These are phyloP conservation scores for Coemansia sp. DNA, from an alignment of 192 early-diverging fungal species.

Conservation along the genomic window DNA sequence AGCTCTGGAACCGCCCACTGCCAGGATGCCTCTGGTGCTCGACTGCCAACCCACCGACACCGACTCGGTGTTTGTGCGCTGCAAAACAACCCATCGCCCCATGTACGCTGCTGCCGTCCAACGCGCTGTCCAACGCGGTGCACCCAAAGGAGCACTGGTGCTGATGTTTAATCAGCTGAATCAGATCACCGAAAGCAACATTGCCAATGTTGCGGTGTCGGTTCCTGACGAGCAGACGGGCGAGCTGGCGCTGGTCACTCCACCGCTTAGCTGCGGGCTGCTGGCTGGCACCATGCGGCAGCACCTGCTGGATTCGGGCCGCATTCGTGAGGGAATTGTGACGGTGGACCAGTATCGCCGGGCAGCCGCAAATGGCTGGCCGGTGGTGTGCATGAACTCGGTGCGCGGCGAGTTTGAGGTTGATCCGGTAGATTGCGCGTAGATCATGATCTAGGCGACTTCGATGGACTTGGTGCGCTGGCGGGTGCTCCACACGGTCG, in stretches of 20 bases:
- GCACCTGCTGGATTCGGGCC: constrained; percentile 21
- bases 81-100: constrained; percentile 42
- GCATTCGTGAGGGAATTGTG: constrained; percentile 27
- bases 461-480: constrained; percentile 39
- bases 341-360: constrained; percentile 29
- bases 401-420: constrained; percentile 38
- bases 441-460: not conserved
- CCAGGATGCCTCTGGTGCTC: constrained; percentile 24
- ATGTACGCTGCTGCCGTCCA: constrained; percentile 25
- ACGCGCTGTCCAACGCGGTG: not conserved
- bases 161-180: constrained; percentile 25
- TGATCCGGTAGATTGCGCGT: not conserved
- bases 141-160: constrained; percentile 23
- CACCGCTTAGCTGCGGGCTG: constrained; percentile 19
- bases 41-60: constrained; percentile 19
- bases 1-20: constrained; percentile 4
- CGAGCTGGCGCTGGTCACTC: constrained; percentile 23
- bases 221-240: constrained; percentile 8
- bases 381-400: constrained; percentile 49
- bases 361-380: constrained; percentile 31
- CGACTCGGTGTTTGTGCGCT: constrained; percentile 28
- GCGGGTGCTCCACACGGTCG: constrained; percentile 63
- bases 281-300: constrained; percentile 41
- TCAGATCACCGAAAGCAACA: constrained; percentile 34
- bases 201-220: constrained; percentile 44